Evolutionary conservation across 345 rosid species (phyloP).

Genomic region (Pistacia atlantica): DNA sequence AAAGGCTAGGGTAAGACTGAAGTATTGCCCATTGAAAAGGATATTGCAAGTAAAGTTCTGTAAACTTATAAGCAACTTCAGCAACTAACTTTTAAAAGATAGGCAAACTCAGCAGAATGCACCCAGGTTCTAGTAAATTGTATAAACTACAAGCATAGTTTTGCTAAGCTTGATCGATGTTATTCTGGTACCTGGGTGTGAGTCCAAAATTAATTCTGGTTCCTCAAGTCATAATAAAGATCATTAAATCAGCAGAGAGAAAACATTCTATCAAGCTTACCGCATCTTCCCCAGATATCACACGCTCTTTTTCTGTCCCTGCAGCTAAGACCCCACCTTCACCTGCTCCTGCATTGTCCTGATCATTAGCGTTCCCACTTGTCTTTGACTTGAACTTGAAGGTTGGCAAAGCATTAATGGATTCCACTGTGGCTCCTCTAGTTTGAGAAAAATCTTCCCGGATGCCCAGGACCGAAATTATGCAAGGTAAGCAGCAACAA

Average conservation of each 20-base stretch:
- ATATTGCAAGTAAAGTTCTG: background rate
- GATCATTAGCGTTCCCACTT: slow-evolving; percentile 36
- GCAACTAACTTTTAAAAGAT: background rate
- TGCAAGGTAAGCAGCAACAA: slow-evolving; percentile 91
- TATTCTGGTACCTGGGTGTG: background rate
- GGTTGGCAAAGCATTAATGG: slow-evolving; percentile 69
- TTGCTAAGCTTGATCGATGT: background rate
- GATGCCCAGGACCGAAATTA: slow-evolving; percentile 79
- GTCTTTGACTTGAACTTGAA: slow-evolving; percentile 65
- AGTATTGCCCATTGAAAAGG: background rate
- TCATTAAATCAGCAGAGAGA: background rate
- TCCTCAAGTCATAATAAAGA: background rate
- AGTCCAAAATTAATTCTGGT: background rate
- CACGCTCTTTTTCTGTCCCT: slow-evolving; percentile 73
- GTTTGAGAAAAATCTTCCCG: slow-evolving; percentile 74
- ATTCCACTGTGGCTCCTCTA: slow-evolving; percentile 75
- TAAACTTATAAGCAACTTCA: background rate
- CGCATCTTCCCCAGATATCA: slow-evolving; percentile 85
- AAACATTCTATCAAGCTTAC: slow-evolving; percentile 44
- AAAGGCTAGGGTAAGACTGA: background rate
- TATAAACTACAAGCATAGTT: background rate
- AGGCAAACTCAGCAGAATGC: background rate
- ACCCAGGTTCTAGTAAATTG: background rate
- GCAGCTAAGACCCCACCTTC: slow-evolving; percentile 73
- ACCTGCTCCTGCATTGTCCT: slow-evolving; percentile 41